phyloP scores from a whole-genome alignment of 176 grass and related monocot species.

The Aegilops bicornis region DNA sequence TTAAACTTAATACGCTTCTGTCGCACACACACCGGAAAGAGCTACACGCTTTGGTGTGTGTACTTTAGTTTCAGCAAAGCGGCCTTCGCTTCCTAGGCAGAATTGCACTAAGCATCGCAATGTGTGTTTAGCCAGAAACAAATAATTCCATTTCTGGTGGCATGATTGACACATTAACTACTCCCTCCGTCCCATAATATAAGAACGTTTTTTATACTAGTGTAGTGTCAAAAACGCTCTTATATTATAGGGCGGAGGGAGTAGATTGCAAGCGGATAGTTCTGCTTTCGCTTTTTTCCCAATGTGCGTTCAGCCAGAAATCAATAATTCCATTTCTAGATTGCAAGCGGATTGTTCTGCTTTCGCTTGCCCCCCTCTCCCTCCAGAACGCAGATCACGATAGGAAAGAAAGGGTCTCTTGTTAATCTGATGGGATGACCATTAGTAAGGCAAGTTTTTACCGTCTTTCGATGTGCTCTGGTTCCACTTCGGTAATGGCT shows the following conservation, averaged over 20 bases:
- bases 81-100: background rate
- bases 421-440: background rate
- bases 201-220: too few relatives aligned
- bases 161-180: background rate
- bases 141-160: background rate
- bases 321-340: background rate
- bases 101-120: background rate
- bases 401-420: too few relatives aligned
- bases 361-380: background rate
- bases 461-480: background rate
- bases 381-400: background rate
- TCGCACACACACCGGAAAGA: background rate
- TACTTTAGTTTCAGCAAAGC: too few relatives aligned
- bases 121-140: background rate
- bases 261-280: too few relatives aligned
- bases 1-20: background rate
- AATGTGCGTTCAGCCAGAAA: background rate
- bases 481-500: background rate
- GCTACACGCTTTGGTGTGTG: too few relatives aligned
- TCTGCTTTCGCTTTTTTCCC: too few relatives aligned
- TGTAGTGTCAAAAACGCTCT: too few relatives aligned
- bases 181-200: too few relatives aligned
- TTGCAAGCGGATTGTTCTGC: background rate
- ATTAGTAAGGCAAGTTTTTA: background rate
- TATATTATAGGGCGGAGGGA: too few relatives aligned